These are phyloP conservation scores for Neurospora sp. DNA, from an alignment of 495 filamentous ascomycete species.

Conservation along the genomic window DNA sequence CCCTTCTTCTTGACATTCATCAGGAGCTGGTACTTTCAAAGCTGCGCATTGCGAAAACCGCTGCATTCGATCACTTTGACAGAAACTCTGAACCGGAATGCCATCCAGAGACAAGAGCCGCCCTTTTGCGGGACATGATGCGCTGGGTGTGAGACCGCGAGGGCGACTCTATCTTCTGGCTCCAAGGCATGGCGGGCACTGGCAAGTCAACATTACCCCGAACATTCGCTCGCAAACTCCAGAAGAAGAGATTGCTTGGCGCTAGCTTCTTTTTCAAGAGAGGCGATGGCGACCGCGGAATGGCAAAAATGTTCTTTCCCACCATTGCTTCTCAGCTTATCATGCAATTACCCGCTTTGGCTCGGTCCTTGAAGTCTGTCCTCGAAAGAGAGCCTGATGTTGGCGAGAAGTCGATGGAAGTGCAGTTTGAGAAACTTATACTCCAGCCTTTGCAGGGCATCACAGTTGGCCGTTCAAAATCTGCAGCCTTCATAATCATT, in stretches of 20 bases:
- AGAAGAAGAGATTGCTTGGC: slow-evolving; percentile 10
- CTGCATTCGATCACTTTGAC: slow-evolving; percentile 19
- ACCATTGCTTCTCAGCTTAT: slow-evolving; percentile 36
- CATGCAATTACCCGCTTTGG: slow-evolving; percentile 17
- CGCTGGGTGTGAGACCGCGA: slow-evolving; percentile 8
- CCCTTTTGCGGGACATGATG: slow-evolving; percentile 14
- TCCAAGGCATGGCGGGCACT: slow-evolving; percentile 37
- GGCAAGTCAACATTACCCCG: slow-evolving; percentile 38
- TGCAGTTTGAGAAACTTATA: slow-evolving; percentile 43
- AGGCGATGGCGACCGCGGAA: slow-evolving; percentile 32
- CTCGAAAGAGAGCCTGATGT: slow-evolving; percentile 30
- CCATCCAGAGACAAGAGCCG: slow-evolving; percentile 17
- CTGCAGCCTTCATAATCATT: slow-evolving; percentile 23
- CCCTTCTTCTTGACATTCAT: background rate
- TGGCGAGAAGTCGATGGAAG: slow-evolving; percentile 22
- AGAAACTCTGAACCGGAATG: slow-evolving; percentile 21
- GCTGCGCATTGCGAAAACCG: slow-evolving; percentile 11
- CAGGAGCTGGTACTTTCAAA: background rate
- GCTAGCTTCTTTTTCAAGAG: slow-evolving; percentile 46
- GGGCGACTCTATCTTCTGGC: slow-evolving; percentile 28
- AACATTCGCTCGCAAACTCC: slow-evolving; percentile 24
- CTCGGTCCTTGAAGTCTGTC: slow-evolving; percentile 22
- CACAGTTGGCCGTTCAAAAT: background rate
- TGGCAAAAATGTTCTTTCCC: slow-evolving; percentile 32
- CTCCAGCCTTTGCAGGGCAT: slow-evolving; percentile 24